phyloP scores from a whole-genome alignment of 352 stramenopile species.

The Pythium monospermum region DNA sequence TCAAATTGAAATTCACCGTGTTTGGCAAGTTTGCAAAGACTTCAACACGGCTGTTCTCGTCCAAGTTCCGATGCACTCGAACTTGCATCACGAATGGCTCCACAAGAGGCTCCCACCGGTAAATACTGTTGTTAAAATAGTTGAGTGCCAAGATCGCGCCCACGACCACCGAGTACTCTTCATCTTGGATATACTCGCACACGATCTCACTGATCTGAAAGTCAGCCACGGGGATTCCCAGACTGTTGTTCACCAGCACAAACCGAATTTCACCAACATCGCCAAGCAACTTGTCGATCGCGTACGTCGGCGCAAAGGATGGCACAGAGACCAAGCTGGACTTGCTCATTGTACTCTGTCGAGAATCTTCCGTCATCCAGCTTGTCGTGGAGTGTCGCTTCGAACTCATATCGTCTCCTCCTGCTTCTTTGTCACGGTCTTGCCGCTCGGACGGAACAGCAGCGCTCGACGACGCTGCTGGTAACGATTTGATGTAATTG shows the following conservation, averaged over 20 bases:
- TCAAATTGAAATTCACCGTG: constrained; percentile 86
- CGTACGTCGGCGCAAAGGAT: constrained; percentile 22
- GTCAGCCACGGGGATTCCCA: constrained; percentile 83
- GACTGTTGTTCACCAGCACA: constrained; percentile 86
- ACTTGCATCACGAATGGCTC: constrained; percentile 82
- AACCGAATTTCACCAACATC: constrained; percentile 81
- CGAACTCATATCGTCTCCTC: constrained; percentile 3
- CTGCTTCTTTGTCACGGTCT: constrained; percentile 2
- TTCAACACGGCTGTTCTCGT: constrained; percentile 70
- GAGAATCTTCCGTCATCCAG: constrained; percentile 11
- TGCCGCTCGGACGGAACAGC: too few species aligned
- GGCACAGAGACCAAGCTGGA: not conserved
- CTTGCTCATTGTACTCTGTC: constrained; percentile 14
- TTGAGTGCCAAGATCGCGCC: constrained; percentile 78
- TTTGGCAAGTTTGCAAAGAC: constrained; percentile 80
- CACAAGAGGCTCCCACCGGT: constrained; percentile 83
- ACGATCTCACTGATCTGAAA: constrained; percentile 85
- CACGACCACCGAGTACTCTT: constrained; percentile 76
- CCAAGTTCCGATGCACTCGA: constrained; percentile 57
- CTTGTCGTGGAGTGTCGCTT: not conserved
- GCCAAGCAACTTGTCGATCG: constrained; percentile 75
- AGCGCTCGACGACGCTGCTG: not conserved
- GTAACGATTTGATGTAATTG: constrained; percentile 63
- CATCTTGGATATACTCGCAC: constrained; percentile 83
- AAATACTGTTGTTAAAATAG: constrained; percentile 92